Base-by-base conservation (phyloP, 164 flowering plant species). In the Macadamia integrifolia region DNA sequence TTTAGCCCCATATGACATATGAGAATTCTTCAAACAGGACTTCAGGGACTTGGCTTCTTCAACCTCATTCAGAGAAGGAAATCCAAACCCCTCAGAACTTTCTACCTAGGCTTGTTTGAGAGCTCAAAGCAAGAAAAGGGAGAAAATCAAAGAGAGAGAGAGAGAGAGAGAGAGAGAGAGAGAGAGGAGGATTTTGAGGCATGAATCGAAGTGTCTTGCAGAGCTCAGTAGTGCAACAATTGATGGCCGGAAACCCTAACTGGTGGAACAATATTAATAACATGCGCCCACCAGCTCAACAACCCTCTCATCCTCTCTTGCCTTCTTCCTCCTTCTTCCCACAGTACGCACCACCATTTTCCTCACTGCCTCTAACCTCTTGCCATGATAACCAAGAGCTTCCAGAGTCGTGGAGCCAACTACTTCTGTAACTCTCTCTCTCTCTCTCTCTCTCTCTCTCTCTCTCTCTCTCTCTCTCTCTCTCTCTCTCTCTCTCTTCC, bases 331-430 rank as follows among this genome's bases (percentile, higher is more conserved):
- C 71, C 13, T 58, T 76, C 56, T 74, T 77, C 64, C 81, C 69
- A 3, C 65, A 69, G 29, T 8, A 72, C 61, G 5, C 18, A 11
- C 76, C 63, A 46, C 63, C 64, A 18, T 31, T 77, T 58, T 67
- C 82, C 1, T 66, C 80, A 53, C 72, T 81, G 75, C 79, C 86
- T 70, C 58, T 80, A 17, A 43, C 53, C 40, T 75, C 79, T 68
- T 29, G 77, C 77, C 75, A 74, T 77, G 81, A 77, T 72, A 68
- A 67, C 67, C 78, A 74, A 60, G 80, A 71, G 23, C 80, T 80
- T 78, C 89, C 90, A 15, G 86, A 87, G 79, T 84, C 97, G 29
- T 89, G 91, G 97, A 88, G 93, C 80, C 93, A 91, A 66, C 83
- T 91, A 1, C 89, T 88, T 46, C 30, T 81, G 90, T 86, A 82